Evolutionary conservation across 2,329 filamentous ascomycete genomes (phyloP), one percentile per base, ranked within the genome.

Genomic region (Colletotrichum sp.): DNA sequence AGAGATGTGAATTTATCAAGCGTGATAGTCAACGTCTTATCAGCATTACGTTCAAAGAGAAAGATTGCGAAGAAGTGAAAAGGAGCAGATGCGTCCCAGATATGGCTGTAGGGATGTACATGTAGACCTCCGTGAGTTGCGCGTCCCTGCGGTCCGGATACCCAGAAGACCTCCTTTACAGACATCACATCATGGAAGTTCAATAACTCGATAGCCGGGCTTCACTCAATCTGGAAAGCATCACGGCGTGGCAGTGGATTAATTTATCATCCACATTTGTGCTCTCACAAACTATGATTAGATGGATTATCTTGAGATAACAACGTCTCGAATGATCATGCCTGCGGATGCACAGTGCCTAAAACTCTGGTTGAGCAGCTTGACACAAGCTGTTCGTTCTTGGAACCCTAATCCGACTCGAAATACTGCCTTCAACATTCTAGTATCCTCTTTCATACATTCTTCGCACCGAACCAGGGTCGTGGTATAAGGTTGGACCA

Each of bases 1-100:
- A n/a, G 1, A 44, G 1, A 44, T 1, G 0, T 9, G 19, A 3
- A 44, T 44, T 0, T n/a, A 11, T 44, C 1, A 44, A 44, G 19
- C 0, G 19, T 44, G 39, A 44, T 5, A 44, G 1, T 44, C 39
- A 44, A 0, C 19, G 15, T 1, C 39, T 44, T 0, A 44, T 0
- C 39, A 2, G 39, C 39, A 19, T 44, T 0, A n/a, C 39, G 39
- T 0, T 44, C 39, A 44, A 11, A 44, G 5, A n/a, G 3, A 0
- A 44, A 44, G 19, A 3, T 12, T n/a, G 39, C 5, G 19, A 2
- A 44, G 19, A 4, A 44, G 39, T 44, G 5, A n/a, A 11, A 0
- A 44, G 39, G n/a, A 44, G 39, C 3, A 44, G 1, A 44, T 11
- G 39, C 1, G 9, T 44, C 19, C 39, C 39, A 44, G 39, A n/a